A percentile compares a stretch with the other conserved stretches of the same genome.
These are phyloP conservation scores for Evernia prunastri DNA, from an alignment of 495 filamentous ascomycete genomes.

Conservation along the genomic window DNA sequence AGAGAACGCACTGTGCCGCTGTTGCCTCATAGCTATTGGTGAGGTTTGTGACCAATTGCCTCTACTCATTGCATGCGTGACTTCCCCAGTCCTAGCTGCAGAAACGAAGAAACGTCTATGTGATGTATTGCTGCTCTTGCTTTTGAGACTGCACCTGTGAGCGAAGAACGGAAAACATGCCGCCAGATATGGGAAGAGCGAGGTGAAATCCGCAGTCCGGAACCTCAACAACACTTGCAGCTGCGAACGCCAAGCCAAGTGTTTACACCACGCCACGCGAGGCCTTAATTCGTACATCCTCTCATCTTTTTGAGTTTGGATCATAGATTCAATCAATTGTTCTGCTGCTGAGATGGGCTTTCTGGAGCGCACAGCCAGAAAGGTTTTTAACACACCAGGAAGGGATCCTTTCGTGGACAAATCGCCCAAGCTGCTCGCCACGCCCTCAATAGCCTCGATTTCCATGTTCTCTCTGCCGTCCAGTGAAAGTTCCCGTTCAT, in stretches of 20 bases:
- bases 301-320: neutral
- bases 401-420: constrained; percentile 24
- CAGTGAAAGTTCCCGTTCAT: constrained; percentile 15
- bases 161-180: neutral
- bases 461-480: constrained; percentile 24
- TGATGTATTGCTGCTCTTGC: neutral
- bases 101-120: neutral
- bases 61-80: neutral
- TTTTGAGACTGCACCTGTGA: neutral
- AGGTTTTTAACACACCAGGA: constrained; percentile 22
- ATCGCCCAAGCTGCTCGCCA: constrained; percentile 26
- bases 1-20: neutral
- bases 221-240: neutral
- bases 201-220: neutral
- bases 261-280: neutral
- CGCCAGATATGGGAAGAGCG: neutral
- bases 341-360: constrained; percentile 21
- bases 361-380: constrained; percentile 20
- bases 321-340: neutral
- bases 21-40: neutral
- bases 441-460: constrained; percentile 16
- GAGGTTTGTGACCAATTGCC: neutral
- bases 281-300: neutral
- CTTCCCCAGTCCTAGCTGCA: neutral
- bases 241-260: constrained; percentile 1